Base-by-base conservation (phyloP, 2,329 filamentous ascomycete genomes). In the Arthrobotrys musiformis region DNA sequence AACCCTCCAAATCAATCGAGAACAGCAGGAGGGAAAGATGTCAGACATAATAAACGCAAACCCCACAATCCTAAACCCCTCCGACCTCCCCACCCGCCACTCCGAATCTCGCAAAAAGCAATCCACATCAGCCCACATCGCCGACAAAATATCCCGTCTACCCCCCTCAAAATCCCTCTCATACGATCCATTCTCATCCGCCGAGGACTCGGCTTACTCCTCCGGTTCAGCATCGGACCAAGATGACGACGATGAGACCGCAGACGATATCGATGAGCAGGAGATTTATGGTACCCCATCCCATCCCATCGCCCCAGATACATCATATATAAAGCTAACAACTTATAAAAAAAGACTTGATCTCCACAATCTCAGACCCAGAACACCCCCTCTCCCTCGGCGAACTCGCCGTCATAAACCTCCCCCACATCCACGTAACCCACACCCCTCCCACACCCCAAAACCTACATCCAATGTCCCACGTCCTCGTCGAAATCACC, bases 331-430 rank as follows among this genome's bases (percentile, higher is more conserved):
- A 7, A 24, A 2, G 0, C 8, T 15, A 30, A 66, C 79, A 8
- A 19, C 7, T 17, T 4, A 19, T 7, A 19, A 4, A 42, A 1
- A 42, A 19, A 95, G 94, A 99, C 85, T 88, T 99, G 78, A 95
- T 99, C 81, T 93, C 93, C 79, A 92, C 92, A 80, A 97, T 99
- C 82, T 94, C 93, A 24, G 95, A 99, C 83, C 95, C 95, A 1
- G 95, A 99, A 85, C 95, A 99, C 82, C 95, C 95, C 40, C 89
- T 97, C 64, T 97, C 94, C 1, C 88, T 99, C 58, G 95, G 94
- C 78, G 93, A 95, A 81, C 88, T 99, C 44, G 93, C 94, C 35
- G 95, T 99, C 63, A 93, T 99, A 80, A 97, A 96, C 80, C 89
- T 99, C n/a, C 90, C 92, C 33, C 95, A 99, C 84, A 97, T 99